Evolutionary conservation across 768 basidiomycete species (phyloP).

Genomic region (Leccinum uliginosum): DNA sequence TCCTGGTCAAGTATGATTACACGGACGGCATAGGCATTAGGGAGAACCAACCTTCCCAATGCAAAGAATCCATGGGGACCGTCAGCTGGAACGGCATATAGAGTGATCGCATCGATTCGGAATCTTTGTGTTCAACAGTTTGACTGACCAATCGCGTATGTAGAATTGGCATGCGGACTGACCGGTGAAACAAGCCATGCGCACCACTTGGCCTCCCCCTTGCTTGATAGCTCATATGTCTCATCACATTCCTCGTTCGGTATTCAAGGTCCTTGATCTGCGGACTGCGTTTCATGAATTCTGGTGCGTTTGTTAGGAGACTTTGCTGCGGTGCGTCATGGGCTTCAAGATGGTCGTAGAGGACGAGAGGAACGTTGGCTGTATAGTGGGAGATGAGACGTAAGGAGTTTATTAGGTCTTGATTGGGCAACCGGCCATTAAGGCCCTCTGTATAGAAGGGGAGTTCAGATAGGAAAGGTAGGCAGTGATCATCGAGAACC

Average conservation of each 20-base stretch:
- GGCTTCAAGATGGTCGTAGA: constrained; percentile 74
- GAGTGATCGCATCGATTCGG: constrained; percentile 89
- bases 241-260: constrained; percentile 61
- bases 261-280: constrained; percentile 50
- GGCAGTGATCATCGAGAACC: constrained; percentile 17
- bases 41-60: constrained; percentile 66
- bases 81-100: constrained; percentile 80
- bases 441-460: constrained; percentile 66
- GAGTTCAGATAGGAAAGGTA: constrained; percentile 1
- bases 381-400: constrained; percentile 66
- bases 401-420: constrained; percentile 88
- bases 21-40: not conserved
- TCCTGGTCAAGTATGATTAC: constrained; percentile 37
- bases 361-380: constrained; percentile 68
- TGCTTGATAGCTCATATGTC: constrained; percentile 71
- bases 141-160: not conserved
- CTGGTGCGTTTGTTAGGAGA: constrained; percentile 44
- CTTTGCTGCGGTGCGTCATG: constrained; percentile 36
- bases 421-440: constrained; percentile 93
- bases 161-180: constrained; percentile 21
- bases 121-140: constrained; percentile 49
- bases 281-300: constrained; percentile 35
- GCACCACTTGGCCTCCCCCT: constrained; percentile 80
- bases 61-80: constrained; percentile 97
- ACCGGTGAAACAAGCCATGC: constrained; percentile 90